Evolutionary conservation across 2,329 filamentous ascomycete species (phyloP).

Genomic region (Pseudogymnoascus sp.): DNA sequence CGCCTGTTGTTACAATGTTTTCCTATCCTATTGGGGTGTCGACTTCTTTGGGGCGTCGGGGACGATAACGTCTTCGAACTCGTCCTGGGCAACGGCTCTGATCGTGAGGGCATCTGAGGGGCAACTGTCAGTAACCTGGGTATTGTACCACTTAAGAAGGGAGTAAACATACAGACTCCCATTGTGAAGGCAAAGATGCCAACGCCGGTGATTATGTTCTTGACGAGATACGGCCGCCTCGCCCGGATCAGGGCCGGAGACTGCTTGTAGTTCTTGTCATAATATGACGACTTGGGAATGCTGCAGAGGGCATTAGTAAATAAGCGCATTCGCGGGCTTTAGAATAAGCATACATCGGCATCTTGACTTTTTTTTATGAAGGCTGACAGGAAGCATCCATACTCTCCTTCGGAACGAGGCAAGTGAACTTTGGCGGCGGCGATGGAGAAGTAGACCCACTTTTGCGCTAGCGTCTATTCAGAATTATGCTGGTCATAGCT

Average conservation of each 20-base stretch:
- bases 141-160: background rate
- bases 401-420: background rate
- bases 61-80: constrained; percentile 91
- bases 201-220: constrained; percentile 77
- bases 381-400: background rate
- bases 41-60: constrained; percentile 46
- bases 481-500: constrained; percentile 9
- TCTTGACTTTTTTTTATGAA: constrained; percentile 10
- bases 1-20: constrained; percentile 5
- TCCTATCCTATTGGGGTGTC: constrained; percentile 10
- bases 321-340: background rate
- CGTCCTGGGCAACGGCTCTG: constrained; percentile 83
- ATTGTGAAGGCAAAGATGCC: constrained; percentile 67
- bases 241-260: constrained; percentile 85
- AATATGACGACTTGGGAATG: constrained; percentile 72
- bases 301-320: constrained; percentile 29
- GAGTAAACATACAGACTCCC: constrained; percentile 68
- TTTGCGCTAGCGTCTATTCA: background rate
- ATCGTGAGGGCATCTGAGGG: constrained; percentile 61
- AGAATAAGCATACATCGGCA: constrained; percentile 9
- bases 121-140: constrained; percentile 21
- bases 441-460: background rate
- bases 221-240: constrained; percentile 82
- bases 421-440: constrained; percentile 1
- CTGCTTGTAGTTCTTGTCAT: constrained; percentile 79